Evolutionary conservation across 345 rosid species (phyloP).

Genomic region (Populus tremula): DNA sequence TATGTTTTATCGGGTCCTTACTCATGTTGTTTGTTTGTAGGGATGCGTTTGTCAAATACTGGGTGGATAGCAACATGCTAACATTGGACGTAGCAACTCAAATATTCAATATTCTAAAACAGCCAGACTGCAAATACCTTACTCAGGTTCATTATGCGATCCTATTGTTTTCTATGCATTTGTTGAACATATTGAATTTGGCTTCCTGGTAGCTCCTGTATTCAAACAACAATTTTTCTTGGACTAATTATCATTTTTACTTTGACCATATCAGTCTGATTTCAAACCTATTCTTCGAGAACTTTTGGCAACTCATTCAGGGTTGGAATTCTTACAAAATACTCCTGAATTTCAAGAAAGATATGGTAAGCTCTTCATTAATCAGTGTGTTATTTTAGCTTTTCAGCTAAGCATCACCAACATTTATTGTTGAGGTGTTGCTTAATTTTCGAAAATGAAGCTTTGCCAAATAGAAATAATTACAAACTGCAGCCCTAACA

Average conservation of each 20-base stretch:
- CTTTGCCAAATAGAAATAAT: not conserved
- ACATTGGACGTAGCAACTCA: conserved; percentile 64
- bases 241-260: not conserved
- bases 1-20: not conserved
- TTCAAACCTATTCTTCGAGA: conserved; percentile 76
- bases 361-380: conserved; percentile 55
- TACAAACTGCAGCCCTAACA: not conserved
- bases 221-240: conserved; percentile 3
- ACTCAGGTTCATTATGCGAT: conserved; percentile 54
- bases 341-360: conserved; percentile 88
- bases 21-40: conserved; percentile 33
- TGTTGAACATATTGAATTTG: not conserved
- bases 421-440: not conserved
- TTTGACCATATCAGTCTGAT: conserved; percentile 53
- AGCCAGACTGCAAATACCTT: conserved; percentile 62
- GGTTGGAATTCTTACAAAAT: conserved; percentile 66
- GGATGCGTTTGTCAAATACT: conserved; percentile 67
- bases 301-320: conserved; percentile 79
- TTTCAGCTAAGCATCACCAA: not conserved
- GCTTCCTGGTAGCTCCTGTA: conserved; percentile 1
- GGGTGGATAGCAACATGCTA: conserved; percentile 73
- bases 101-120: conserved; percentile 65
- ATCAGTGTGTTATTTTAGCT: not conserved
- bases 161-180: not conserved
- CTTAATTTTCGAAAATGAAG: not conserved